These are phyloP conservation scores for Williopsis jadinii DNA, from an alignment of 1,139 yeast genomes.

Conservation along the genomic window DNA sequence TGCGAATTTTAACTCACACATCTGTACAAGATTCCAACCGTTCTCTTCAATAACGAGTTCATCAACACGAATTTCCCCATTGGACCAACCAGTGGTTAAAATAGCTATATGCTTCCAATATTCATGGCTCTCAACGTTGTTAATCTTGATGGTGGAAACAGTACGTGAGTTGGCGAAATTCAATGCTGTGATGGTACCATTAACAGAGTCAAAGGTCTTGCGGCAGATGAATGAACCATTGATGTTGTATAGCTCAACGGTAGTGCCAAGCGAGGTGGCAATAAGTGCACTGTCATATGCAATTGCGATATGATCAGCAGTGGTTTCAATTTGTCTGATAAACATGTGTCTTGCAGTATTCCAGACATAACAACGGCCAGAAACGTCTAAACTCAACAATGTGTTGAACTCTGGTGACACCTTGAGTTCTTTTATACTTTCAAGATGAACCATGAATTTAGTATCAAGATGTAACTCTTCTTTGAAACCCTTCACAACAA, in stretches of 20 bases:
- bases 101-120: conserved; percentile 31
- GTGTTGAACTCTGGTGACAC: conserved; percentile 45
- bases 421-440: conserved; percentile 34
- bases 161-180: conserved; percentile 23
- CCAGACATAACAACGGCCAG: conserved; percentile 52
- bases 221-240: conserved; percentile 42
- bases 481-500: conserved; percentile 12
- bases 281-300: conserved; percentile 53
- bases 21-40: conserved; percentile 20
- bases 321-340: conserved; percentile 35
- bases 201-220: conserved; percentile 1
- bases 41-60: conserved; percentile 19
- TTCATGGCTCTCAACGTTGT: conserved; percentile 26
- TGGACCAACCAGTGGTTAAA: conserved; percentile 28
- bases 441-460: conserved; percentile 48
- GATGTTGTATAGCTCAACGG: conserved; percentile 38
- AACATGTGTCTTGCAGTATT: conserved; percentile 45
- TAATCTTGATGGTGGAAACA: conserved; percentile 17
- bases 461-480: conserved; percentile 37
- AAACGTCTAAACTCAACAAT: conserved; percentile 42
- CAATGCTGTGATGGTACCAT: conserved; percentile 20
- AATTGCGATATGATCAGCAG: conserved; percentile 32
- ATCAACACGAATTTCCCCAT: conserved; percentile 25
- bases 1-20: conserved; percentile 17
- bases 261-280: conserved; percentile 26